Base-by-base conservation (phyloP, 106 monocot genomes). In the Acorus calamus region DNA sequence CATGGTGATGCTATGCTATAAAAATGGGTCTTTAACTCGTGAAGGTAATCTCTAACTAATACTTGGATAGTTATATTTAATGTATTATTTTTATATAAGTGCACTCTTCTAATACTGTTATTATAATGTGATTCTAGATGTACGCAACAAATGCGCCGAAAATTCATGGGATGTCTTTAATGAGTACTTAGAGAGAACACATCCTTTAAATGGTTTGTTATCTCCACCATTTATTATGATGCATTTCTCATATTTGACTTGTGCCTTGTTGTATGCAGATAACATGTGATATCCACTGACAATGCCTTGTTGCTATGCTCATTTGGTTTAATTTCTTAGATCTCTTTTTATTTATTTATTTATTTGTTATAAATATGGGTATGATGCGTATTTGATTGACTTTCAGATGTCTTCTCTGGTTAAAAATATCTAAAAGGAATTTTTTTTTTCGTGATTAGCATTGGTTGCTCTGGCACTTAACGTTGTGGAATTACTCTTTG, bases 1-100 rank as follows among this genome's bases (percentile, higher is more conserved):
- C 65, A 96, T 96, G 96, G 91, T 96, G 64, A 96, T 96, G 96
- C 59, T 96, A 6, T 72, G 74, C 59, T 96, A 96, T 45, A 96
- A 96, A 79, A 96, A 96, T 81, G 96, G 86, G 44, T 96, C 96
- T 56, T 68, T 96, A 50, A 83, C 85, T 14, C 79, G 96, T 80
- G 90, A 96, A 90, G 90, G 96, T 87, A 53, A 28, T 28, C 28
- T 28, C 28, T 28, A 28, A 52, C 44, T 61, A n/a, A 49, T 5
- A 28, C 70, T 54, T 53, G 53, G 14, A 49, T 62, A 28, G 28
- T 28, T 28, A 28, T 28, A 28, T 28, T 28, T 28, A 28, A 28
- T 0, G 28, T 28, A 28, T 11, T 3, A 13, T 4, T 48, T 48
- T 0, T 44, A 7, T 11, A 5, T 62, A 66, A 47, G 49, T 44